Evolutionary conservation across 306 rosid genomes (phyloP), one percentile per base, ranked within the genome.

Genomic region (Purshia tridentata): DNA sequence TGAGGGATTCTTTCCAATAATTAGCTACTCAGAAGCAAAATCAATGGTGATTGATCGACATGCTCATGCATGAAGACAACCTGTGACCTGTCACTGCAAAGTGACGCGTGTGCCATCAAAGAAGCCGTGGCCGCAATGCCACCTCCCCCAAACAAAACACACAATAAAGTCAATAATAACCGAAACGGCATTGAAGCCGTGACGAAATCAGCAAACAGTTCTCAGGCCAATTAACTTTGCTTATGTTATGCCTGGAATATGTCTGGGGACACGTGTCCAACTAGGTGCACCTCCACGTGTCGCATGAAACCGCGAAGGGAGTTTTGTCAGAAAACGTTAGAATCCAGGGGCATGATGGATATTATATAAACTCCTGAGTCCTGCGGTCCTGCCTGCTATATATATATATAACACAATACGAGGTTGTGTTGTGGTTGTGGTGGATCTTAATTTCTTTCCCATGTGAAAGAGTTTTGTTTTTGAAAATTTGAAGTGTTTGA

Each of bases 251-350:
- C 47, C 37, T 11, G 55, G 37, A 11, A 57, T n/a, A 14, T 48
- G 2, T 45, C 42, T 46, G n/a, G 35, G 54, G 22, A 65, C 69
- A 78, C 74, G 70, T 67, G 74, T 72, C 63, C 8, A 52, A 8
- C 8, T 47, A 35, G 51, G 3, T 12, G 8, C 5, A 2, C 3
- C 0, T n/a, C 69, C 78, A 72, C 74, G 45, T 78, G 56, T 49
- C 63, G 48, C 0, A 35, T 66, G 16, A 5, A 23, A 2, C 23
- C n/a, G 14, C 40, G 5, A 52, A 18, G 20, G 67, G 51, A 42
- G 18, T 47, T 29, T 29, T n/a, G 20, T 15, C 69, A 23, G 35
- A 5, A 6, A 1, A 57, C 57, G 70, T 16, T 7, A 11, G 2
- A 46, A 23, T 55, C 65, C 55, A 70, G 15, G 75, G 65, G 20